Conservation (phyloP, 495 filamentous ascomycete genomes). For the Xylaria cubensis region DNA sequence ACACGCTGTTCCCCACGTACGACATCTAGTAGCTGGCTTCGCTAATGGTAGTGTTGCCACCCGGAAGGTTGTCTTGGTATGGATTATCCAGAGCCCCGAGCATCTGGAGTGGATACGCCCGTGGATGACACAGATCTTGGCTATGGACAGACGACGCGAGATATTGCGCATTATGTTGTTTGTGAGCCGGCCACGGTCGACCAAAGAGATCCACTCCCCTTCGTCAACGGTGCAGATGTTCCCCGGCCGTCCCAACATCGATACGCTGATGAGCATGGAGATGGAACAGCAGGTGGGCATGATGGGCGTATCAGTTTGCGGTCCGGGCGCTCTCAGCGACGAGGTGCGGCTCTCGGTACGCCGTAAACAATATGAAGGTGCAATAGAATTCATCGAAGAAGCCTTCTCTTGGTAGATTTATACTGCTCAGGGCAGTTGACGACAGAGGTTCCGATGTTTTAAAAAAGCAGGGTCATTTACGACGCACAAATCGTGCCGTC, state of each 20-base stretch:
- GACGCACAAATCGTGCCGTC: background rate
- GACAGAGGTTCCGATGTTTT: conserved; percentile 1
- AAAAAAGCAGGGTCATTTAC: background rate
- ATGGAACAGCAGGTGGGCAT: conserved; percentile 79
- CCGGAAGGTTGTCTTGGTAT: conserved; percentile 81
- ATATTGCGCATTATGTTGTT: conserved; percentile 86
- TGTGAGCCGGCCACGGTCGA: conserved; percentile 80
- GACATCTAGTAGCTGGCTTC: conserved; percentile 74
- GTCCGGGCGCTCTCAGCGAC: conserved; percentile 87
- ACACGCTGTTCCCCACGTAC: conserved; percentile 80
- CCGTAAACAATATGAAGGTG: conserved; percentile 65
- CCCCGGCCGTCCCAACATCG: conserved; percentile 71
- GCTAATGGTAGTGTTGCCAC: conserved; percentile 75
- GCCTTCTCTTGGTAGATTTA: conserved; percentile 81
- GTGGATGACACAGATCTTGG: conserved; percentile 95
- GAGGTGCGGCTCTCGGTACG: conserved; percentile 80
- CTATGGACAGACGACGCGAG: conserved; percentile 81
- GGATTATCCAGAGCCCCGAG: conserved; percentile 88
- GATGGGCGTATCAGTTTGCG: conserved; percentile 86
- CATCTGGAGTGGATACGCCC: conserved; percentile 90
- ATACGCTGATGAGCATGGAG: conserved; percentile 77
- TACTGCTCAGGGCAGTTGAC: background rate
- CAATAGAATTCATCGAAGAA: conserved; percentile 92
- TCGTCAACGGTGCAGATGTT: conserved; percentile 90
- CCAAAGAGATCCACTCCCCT: conserved; percentile 80